phyloP scores from a whole-genome alignment of 768 basidiomycete species.

The Tylopilus sp. region DNA sequence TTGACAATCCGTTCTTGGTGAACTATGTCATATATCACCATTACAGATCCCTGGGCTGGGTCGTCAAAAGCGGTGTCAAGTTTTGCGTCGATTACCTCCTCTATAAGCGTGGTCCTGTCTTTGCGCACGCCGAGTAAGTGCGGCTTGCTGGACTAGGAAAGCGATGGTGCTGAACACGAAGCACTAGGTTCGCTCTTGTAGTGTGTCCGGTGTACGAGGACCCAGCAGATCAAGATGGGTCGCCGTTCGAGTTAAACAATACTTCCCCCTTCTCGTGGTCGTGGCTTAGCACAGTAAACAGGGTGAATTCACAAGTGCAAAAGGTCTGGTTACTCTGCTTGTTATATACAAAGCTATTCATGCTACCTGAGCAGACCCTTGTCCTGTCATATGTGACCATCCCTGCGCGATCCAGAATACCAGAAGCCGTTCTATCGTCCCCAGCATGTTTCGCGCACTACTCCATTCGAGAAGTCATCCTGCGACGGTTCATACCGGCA shows the following conservation, averaged over 20 bases:
- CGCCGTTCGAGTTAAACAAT: slow-evolving; percentile 64
- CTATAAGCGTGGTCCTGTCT: slow-evolving; percentile 93
- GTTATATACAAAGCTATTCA: background rate
- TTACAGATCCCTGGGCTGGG: slow-evolving; percentile 95
- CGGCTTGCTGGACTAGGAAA: background rate
- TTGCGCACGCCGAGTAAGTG: slow-evolving; percentile 90
- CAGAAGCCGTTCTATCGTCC: slow-evolving; percentile 50
- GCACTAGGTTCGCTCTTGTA: slow-evolving; percentile 79
- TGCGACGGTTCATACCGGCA: slow-evolving; percentile 86
- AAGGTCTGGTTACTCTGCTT: slow-evolving; percentile 63
- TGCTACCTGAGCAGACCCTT: slow-evolving; percentile 59
- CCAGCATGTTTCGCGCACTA: slow-evolving; percentile 78
- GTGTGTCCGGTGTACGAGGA: slow-evolving; percentile 90
- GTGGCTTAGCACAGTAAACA: slow-evolving; percentile 95
- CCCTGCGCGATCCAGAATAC: slow-evolving; percentile 63
- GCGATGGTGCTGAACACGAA: background rate
- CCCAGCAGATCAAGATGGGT: slow-evolving; percentile 60
- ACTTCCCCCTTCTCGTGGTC: slow-evolving; percentile 81
- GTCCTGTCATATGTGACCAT: slow-evolving; percentile 91
- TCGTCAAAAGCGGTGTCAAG: slow-evolving; percentile 93
- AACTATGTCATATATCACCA: slow-evolving; percentile 92
- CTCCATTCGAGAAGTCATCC: slow-evolving; percentile 77
- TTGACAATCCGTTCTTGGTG: slow-evolving; percentile 91
- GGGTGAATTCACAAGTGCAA: slow-evolving; percentile 95
- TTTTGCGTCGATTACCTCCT: slow-evolving; percentile 95